Conservation (phyloP, 345 rosid genomes). For the Hibiscus syriacus region DNA sequence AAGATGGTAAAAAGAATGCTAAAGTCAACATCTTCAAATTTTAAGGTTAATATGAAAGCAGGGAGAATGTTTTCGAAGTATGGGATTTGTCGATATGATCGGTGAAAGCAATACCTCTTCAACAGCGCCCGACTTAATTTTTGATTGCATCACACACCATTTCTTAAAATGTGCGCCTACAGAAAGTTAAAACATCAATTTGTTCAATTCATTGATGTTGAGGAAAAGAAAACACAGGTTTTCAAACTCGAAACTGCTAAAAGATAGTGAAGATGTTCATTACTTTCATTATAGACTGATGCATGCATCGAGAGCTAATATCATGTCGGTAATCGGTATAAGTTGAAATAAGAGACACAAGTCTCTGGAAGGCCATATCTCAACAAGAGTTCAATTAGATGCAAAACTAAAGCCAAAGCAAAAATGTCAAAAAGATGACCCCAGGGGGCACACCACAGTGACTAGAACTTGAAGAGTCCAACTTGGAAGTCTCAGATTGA, state of each 20-base stretch:
- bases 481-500: neutral
- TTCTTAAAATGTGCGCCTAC: slow-evolving; percentile 96
- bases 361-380: neutral
- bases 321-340: too few relatives aligned
- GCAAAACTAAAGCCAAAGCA: neutral
- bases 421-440: neutral
- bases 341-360: neutral
- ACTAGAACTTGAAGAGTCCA: too few relatives aligned
- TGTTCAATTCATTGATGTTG: neutral
- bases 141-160: slow-evolving; percentile 98
- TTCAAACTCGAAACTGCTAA: neutral
- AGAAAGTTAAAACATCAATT: neutral
- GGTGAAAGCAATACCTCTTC: slow-evolving; percentile 49
- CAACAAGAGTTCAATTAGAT: neutral
- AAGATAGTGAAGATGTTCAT: neutral
- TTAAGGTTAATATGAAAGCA: neutral
- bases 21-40: too few relatives aligned
- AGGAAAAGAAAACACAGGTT: neutral
- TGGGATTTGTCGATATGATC: neutral
- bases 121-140: slow-evolving; percentile 74
- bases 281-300: too few relatives aligned
- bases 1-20: neutral
- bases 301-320: too few relatives aligned
- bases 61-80: neutral
- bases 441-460: neutral